Evolutionary conservation across 2,329 filamentous ascomycete genomes (phyloP), one percentile per base, ranked within the genome.

Genomic region (Neofusicoccum ribis): DNA sequence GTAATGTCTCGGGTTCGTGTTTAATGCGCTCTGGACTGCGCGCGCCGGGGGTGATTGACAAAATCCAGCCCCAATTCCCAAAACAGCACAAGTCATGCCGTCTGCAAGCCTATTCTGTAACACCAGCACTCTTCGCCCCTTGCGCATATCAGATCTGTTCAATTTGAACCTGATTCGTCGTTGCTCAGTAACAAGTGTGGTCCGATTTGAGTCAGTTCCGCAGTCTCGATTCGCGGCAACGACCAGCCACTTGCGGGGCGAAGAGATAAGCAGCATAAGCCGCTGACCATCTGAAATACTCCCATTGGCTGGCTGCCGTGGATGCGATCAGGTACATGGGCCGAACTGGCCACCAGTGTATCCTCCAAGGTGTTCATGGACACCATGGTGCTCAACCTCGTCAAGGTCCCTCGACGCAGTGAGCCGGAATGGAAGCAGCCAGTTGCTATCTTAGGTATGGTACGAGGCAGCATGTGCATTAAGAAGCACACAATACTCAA

Each of bases 291-390:
- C 5, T 1, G 12, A 23, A 9, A 14, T 36, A 14, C n/a, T 37
- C n/a, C 37, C 3, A 60, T 60, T 60, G 43, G 56, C 34, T 12
- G 43, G 20, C 20, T 7, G 0, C 3, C 7, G 11, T n/a, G 12
- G 11, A 8, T 15, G 23, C 36, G 31, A 20, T 4, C 27, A 15
- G 15, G 9, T 14, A 36, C 3, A 46, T 12, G 43, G 27, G 41
- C n/a, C 17, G 5, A 15, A 20, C 9, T 20, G 39, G 37, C 56
- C 56, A 36, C 27, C 15, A 17, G 15, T 2, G 27, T 23, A 46
- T 59, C 54, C 54, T 47, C 56, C 56, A 60, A 60, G 56, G 56
- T 60, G 56, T 46, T 37, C 41, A 37, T 36, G 43, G 56, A 60
- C 56, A 60, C 31, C 56, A 60, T 37, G 56, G 56, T 60, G 43